Evolutionary conservation across 1,284 basidiomycete genomes (phyloP).

Genomic region (Porodaedalea pini): DNA sequence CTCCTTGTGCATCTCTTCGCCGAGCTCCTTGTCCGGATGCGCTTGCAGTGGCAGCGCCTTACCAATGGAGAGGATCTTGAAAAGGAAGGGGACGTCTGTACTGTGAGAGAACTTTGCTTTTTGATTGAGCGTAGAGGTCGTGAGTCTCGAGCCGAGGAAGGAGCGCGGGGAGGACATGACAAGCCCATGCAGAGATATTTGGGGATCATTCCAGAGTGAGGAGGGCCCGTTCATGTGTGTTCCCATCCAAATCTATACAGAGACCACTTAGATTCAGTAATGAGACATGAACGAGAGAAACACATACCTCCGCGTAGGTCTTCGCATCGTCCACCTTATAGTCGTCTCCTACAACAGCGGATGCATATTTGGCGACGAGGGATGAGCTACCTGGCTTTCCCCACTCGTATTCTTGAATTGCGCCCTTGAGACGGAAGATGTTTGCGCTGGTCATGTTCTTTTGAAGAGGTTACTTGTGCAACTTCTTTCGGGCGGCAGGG

Average conservation of each 20-base stretch:
- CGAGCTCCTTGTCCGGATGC: slow-evolving; percentile 62
- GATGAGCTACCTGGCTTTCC: slow-evolving; percentile 22
- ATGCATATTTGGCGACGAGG: slow-evolving; percentile 23
- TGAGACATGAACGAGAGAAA: background rate
- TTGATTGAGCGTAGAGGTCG: slow-evolving; percentile 24
- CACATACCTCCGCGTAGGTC: slow-evolving; percentile 23
- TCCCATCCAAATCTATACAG: slow-evolving; percentile 61
- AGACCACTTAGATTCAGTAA: background rate
- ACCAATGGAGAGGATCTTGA: slow-evolving; percentile 59
- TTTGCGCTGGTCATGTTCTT: background rate
- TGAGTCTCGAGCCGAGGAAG: slow-evolving; percentile 32
- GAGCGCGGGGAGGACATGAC: slow-evolving; percentile 37
- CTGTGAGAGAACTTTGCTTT: slow-evolving; percentile 34
- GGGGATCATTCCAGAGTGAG: slow-evolving; percentile 30
- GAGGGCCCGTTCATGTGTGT: slow-evolving; percentile 59
- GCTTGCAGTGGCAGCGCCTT: slow-evolving; percentile 68
- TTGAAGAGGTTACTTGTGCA: too few species aligned
- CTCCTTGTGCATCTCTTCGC: slow-evolving; percentile 45
- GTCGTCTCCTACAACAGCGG: slow-evolving; percentile 18
- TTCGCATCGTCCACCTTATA: slow-evolving; percentile 19
- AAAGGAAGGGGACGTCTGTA: slow-evolving; percentile 48
- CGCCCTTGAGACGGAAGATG: slow-evolving; percentile 21
- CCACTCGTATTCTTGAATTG: slow-evolving; percentile 24
- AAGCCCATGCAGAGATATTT: slow-evolving; percentile 36
- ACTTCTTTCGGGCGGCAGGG: too few species aligned